Evolutionary conservation across 169 alveolate genomes (phyloP), one percentile per base, ranked within the genome.

Genomic region (Fabrea salina): DNA sequence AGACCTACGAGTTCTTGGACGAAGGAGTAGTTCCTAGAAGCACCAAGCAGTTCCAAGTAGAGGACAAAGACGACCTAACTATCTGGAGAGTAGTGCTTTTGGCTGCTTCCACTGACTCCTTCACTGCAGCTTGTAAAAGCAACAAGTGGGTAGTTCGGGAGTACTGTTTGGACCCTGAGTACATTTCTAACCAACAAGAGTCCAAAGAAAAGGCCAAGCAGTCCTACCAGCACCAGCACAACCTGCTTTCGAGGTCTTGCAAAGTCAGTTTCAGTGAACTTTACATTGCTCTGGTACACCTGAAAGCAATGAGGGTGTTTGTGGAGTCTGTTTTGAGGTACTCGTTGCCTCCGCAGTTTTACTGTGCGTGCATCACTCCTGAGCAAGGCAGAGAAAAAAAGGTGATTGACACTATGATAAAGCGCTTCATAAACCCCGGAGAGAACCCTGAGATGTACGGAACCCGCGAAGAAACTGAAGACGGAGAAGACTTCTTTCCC

Each of bases 401-500:
- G 43, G 50, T 84, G 2, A 25, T 79, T 16, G 32, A 58, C 13
- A 44, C 70, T n/a, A 25, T 84, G 54, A 49, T 70, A 41, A 81
- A 74, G 56, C 19, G 11, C 43, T 84, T 84, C 54, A 13, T 67
- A 41, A 67, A n/a, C n/a, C 57, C 61, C 22, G 78, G 78, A 32
- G 78, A 67, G 33, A 67, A 19, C n/a, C 43, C 78, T 19, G 86
- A 80, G n/a, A 74, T 84, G 83, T 84, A 79, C 66, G 84, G 90
- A 4, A 47, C 81, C 0, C 72, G 66, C 51, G 90, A 80, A 37
- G 86, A 84, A 19, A 51, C 72, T 5, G 81, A 82, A 6, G 90
- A 80, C 30, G 57, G 83, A 8, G 90, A 84, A 25, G 90, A 84
- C 43, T 84, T 79, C 83, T 84, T 70, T 72, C 86, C 90, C 40